Conservation (phyloP, 2,329 filamentous ascomycete genomes). For the Ilyonectria robusta region DNA sequence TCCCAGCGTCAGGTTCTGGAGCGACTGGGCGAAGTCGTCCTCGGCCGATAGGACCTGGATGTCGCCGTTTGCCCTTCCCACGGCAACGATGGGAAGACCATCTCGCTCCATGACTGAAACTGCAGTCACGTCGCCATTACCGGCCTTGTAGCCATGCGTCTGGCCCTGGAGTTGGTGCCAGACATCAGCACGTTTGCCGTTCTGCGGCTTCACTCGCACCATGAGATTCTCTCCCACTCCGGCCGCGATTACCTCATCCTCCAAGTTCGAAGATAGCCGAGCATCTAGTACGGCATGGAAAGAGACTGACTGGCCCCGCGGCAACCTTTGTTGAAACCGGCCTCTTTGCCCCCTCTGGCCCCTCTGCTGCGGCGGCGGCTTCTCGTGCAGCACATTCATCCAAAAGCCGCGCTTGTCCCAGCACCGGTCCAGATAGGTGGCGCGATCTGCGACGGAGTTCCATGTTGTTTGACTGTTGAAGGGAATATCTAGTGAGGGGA, state of each 20-base stretch:
- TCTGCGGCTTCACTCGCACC: constrained; percentile 55
- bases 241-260: constrained; percentile 64
- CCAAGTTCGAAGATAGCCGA: constrained; percentile 51
- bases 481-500: constrained; percentile 57
- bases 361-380: constrained; percentile 33
- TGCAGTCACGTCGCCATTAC: constrained; percentile 65
- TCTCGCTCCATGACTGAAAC: constrained; percentile 59
- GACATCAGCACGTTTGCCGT: constrained; percentile 36
- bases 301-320: constrained; percentile 52
- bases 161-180: constrained; percentile 60
- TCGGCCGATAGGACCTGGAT: constrained; percentile 60
- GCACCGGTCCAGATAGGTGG: constrained; percentile 66
- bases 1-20: constrained; percentile 40
- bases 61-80: constrained; percentile 66
- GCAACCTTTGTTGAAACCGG: constrained; percentile 31
- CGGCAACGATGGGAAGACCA: constrained; percentile 54
- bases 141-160: constrained; percentile 56
- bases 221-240: constrained; percentile 67
- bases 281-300: constrained; percentile 67
- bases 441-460: constrained; percentile 57
- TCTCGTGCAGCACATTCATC: constrained; percentile 47
- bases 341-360: constrained; percentile 29
- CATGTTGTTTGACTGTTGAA: constrained; percentile 50
- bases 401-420: constrained; percentile 66
- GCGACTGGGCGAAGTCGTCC: constrained; percentile 48